Evolutionary conservation across 805 yeast species (phyloP), one percentile per base, ranked within the genome.

Genomic region (Yamadazyma paraphyllophila): DNA sequence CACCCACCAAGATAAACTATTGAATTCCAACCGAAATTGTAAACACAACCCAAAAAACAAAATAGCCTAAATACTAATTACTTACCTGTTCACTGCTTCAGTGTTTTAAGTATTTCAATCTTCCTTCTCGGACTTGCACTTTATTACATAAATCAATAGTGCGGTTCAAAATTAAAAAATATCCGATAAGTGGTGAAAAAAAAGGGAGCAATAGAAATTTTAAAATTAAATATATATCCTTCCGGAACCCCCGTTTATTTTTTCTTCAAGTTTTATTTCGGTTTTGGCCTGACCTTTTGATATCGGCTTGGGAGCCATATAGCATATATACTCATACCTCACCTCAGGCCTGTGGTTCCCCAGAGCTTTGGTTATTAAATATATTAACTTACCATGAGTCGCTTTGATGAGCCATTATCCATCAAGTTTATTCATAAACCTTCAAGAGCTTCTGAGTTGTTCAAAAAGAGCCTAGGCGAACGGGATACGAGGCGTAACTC

Each of bases 401-500:
- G 33, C 6, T 40, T 41, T 30, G 41, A 46, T 35, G 53, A 49
- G 41, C 60, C 60, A 7, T 42, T 57, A 32, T 66, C 71, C 3
- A 55, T 71, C 57, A 59, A 61, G 41, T 62, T 68, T 47, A 62
- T 70, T 50, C 74, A 70, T 49, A 68, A 65, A 46, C 76, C 76
- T 11, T 53, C 65, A 20, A 50, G 76, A 34, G 59, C 73, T 4
- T 48, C 50, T 8, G 64, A 59, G 37, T 57, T 63, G 42, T 60
- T 69, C 33, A 57, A 60, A 10, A 32, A 43, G 16, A 39, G 34
- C 12, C 14, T 31, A 24, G 48, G 48, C 2, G 48, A 45, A 8
- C 54, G 17, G 16, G 38, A 44, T 3, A 44, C 46, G 2, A 31
- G 41, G 30, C n/a, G 46, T 20, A 43, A 43, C 31, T 25, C 35